These are phyloP conservation scores for Aphanomyces cochlioides DNA, from an alignment of 352 stramenopile species.

Conservation along the genomic window DNA sequence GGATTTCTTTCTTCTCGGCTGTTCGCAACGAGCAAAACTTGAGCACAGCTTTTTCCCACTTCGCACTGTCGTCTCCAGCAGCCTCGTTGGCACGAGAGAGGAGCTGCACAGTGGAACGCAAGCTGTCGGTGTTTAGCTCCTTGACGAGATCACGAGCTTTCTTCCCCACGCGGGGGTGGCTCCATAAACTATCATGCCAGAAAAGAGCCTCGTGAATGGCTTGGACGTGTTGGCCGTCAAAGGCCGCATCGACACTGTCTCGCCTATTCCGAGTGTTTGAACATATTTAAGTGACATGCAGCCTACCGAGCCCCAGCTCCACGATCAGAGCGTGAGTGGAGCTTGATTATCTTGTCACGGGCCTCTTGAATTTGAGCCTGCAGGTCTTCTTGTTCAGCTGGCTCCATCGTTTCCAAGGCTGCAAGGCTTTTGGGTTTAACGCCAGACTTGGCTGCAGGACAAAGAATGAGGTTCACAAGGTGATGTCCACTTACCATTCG, in stretches of 20 bases:
- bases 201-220: slow-evolving; percentile 21
- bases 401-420: slow-evolving; percentile 25
- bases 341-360: slow-evolving; percentile 4
- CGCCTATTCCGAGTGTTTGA: slow-evolving; percentile 1
- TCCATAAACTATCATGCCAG: slow-evolving; percentile 9
- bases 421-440: slow-evolving; percentile 1
- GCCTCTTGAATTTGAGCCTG: slow-evolving; percentile 6
- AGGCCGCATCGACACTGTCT: slow-evolving; percentile 13
- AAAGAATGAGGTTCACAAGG: neutral
- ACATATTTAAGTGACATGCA: neutral
- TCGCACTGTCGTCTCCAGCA: neutral
- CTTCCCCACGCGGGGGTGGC: slow-evolving; percentile 21
- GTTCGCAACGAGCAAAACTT: slow-evolving; percentile 13
- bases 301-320: slow-evolving; percentile 1
- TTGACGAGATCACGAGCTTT: slow-evolving; percentile 17
- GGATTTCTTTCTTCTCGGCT: slow-evolving; percentile 19
- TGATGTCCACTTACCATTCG: slow-evolving; percentile 8
- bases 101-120: neutral
- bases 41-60: slow-evolving; percentile 20
- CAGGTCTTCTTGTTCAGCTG: slow-evolving; percentile 17
- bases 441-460: neutral
- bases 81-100: slow-evolving; percentile 2
- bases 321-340: slow-evolving; percentile 14
- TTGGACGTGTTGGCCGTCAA: neutral
- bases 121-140: slow-evolving; percentile 2